Conservation (phyloP, 73 alveolate species). For the Durusdinium trenchii region DNA sequence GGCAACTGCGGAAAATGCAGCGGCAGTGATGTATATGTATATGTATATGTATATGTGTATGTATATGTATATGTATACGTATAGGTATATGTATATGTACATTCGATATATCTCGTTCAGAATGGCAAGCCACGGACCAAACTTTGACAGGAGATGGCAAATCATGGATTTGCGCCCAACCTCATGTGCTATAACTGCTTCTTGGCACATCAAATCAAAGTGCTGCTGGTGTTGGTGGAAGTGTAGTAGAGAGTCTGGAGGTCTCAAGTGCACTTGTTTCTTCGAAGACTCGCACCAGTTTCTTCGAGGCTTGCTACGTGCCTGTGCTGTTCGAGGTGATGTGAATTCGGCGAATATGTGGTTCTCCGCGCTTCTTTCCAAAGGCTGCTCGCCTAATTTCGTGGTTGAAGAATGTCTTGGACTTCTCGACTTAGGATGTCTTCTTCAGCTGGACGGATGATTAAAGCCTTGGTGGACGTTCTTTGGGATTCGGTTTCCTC, state of each 20-base stretch:
- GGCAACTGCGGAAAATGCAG: no score
- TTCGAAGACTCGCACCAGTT: not conserved
- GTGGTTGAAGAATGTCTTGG: not conserved
- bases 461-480: not conserved
- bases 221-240: not conserved
- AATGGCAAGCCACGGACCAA: no score
- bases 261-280: no score
- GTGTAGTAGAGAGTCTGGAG: not conserved
- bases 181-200: slow-evolving; percentile 85
- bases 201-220: not conserved
- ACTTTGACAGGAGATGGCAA: slow-evolving; percentile 83
- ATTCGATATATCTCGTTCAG: no score
- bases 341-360: slow-evolving; percentile 39
- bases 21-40: no score
- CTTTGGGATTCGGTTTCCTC: not conserved
- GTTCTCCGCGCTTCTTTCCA: slow-evolving; percentile 61
- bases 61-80: no score
- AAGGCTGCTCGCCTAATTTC: not conserved
- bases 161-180: slow-evolving; percentile 90
- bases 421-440: not conserved
- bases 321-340: slow-evolving; percentile 87
- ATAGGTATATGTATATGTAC: no score
- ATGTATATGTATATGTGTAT: no score
- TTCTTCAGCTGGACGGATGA: not conserved
- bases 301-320: slow-evolving; percentile 61